phyloP scores from a whole-genome alignment of 306 rosid genomes.

The Fagus crenata region DNA sequence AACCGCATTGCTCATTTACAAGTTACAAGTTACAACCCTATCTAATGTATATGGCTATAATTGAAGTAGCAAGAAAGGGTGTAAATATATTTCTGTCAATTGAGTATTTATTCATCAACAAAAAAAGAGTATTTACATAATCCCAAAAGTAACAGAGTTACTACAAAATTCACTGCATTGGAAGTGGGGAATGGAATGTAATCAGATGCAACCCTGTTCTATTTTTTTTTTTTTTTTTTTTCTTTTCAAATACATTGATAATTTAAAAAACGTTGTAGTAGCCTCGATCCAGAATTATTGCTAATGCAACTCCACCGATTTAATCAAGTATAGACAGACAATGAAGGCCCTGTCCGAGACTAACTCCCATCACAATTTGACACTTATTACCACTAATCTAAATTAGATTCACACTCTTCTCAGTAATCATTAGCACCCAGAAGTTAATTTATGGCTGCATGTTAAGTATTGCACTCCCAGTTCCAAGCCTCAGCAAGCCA shows the following conservation, averaged over 20 bases:
- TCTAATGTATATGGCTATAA: no score
- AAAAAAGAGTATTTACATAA: background rate
- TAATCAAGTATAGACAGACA: background rate
- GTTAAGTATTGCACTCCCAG: constrained; percentile 22
- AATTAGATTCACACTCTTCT: constrained; percentile 32
- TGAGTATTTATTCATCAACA: no score
- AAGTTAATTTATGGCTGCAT: constrained; percentile 25
- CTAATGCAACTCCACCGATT: constrained; percentile 8
- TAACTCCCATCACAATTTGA: constrained; percentile 1
- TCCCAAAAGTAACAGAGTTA: background rate
- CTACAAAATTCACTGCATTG: background rate
- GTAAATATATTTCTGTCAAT: no score
- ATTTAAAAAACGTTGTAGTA: background rate
- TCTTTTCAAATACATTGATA: constrained; percentile 11
- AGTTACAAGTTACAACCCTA: no score
- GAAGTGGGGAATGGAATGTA: constrained; percentile 5
- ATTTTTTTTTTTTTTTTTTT: background rate
- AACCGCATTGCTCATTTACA: no score
- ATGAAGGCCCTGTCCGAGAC: constrained; percentile 2
- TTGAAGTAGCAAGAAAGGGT: no score
- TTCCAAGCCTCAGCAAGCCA: constrained; percentile 26
- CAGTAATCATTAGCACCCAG: constrained; percentile 9
- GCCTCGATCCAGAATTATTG: constrained; percentile 28
- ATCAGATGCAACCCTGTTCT: constrained; percentile 4
- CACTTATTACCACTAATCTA: background rate